A percentile compares a stretch with the other conserved stretches of the same genome.
These are phyloP conservation scores for Fistulinella staudtii DNA, from an alignment of 1,284 basidiomycete species.

Conservation along the genomic window DNA sequence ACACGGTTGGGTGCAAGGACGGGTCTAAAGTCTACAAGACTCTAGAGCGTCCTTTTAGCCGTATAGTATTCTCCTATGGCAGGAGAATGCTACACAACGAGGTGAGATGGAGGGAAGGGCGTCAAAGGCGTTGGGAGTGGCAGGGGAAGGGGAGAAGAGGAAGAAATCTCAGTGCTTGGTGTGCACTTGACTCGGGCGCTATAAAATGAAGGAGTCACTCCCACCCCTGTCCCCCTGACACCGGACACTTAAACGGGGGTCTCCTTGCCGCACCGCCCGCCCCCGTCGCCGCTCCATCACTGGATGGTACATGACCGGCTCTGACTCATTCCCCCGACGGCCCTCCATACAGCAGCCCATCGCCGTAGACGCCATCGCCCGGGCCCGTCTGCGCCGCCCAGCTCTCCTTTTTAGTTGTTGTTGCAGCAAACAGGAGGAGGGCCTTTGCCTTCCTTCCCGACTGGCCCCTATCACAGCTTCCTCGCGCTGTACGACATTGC, in stretches of 20 bases:
- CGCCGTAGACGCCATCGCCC: too few species aligned
- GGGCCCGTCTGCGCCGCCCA: not conserved
- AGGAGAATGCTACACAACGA: constrained; percentile 25
- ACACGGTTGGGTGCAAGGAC: constrained; percentile 18
- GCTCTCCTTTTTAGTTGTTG: constrained; percentile 1
- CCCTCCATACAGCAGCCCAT: too few species aligned
- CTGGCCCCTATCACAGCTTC: not conserved
- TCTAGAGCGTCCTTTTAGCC: constrained; percentile 28
- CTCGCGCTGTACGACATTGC: constrained; percentile 1
- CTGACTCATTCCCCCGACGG: constrained; percentile 12
- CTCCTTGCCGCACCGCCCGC: constrained; percentile 8
- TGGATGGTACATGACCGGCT: not conserved
- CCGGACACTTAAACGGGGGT: constrained; percentile 24
- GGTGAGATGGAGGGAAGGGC: not conserved
- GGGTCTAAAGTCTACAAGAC: constrained; percentile 31
- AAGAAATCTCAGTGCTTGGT: constrained; percentile 21
- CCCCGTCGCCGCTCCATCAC: not conserved
- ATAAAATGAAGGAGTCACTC: constrained; percentile 28
- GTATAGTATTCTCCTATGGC: constrained; percentile 23
- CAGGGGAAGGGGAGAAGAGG: not conserved
- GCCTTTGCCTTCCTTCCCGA: not conserved
- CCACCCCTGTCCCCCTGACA: constrained; percentile 21
- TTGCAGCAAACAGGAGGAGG: too few species aligned
- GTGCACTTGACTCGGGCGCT: constrained; percentile 22
- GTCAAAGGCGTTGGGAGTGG: not conserved